These are phyloP conservation scores for Zalaria obscura DNA, from an alignment of 2,329 filamentous ascomycete species.

Conservation along the genomic window DNA sequence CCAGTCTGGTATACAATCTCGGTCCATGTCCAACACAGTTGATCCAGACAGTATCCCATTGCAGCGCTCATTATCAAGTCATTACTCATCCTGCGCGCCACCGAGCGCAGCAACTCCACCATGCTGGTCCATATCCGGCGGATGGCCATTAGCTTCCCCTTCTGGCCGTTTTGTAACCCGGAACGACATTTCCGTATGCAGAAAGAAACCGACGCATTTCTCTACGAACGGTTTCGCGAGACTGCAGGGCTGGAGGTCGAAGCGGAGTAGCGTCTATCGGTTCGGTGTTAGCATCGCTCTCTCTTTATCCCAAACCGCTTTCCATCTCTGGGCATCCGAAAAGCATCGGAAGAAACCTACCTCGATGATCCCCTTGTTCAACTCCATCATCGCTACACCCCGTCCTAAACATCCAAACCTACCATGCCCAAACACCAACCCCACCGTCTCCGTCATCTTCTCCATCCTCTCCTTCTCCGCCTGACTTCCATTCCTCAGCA, in stretches of 20 bases:
- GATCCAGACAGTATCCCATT: too few species aligned
- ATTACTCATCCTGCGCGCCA: conserved; percentile 11
- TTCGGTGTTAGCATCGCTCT: not conserved
- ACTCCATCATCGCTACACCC: conserved; percentile 23
- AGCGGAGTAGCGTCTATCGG: conserved; percentile 19
- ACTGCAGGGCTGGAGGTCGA: conserved; percentile 22
- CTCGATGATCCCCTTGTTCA: conserved; percentile 24
- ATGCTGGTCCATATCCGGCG: conserved; percentile 1
- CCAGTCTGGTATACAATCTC: too few species aligned
- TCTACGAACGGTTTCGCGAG: conserved; percentile 22
- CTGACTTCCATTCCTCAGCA: conserved; percentile 14
- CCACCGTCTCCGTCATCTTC: conserved; percentile 21
- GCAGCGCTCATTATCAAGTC: too few species aligned
- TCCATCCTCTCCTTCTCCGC: conserved; percentile 13
- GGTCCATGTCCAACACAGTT: too few species aligned
- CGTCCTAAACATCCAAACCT: conserved; percentile 22
- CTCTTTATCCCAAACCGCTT: not conserved
- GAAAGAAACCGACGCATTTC: conserved; percentile 21
- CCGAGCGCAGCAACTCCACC: conserved; percentile 12
- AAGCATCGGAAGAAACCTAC: conserved; percentile 9
- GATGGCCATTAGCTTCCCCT: conserved; percentile 2
- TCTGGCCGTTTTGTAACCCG: conserved; percentile 16
- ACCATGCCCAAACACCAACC: conserved; percentile 21
- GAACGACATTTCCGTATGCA: conserved; percentile 24
- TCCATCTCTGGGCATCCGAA: not conserved